Conservation (phyloP, 768 basidiomycete species). For the Strobilomyces dryophilus region DNA sequence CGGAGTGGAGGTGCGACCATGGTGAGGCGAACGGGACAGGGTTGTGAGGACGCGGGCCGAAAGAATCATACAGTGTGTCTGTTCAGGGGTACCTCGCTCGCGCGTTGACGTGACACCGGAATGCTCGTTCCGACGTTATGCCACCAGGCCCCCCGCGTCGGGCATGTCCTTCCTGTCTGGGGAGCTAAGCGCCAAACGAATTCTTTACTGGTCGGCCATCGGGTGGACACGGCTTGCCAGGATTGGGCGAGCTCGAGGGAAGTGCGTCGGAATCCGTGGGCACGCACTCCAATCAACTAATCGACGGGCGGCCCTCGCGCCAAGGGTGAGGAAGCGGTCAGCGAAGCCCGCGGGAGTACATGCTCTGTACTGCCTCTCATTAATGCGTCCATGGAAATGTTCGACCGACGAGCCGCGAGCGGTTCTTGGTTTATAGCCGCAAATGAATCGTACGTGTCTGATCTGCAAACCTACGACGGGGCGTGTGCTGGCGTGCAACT, state of each 20-base stretch:
- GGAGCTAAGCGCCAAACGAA: conserved; percentile 15
- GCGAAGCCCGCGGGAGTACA: conserved; percentile 16
- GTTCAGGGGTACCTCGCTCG: not conserved
- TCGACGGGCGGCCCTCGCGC: conserved; percentile 5
- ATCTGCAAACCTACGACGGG: not conserved
- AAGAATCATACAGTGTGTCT: not conserved
- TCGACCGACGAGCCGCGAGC: not conserved
- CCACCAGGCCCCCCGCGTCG: not conserved
- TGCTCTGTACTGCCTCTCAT: conserved; percentile 5
- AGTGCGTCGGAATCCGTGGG: conserved; percentile 15
- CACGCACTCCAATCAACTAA: conserved; percentile 7
- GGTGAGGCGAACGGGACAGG: conserved; percentile 11
- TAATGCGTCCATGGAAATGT: not conserved
- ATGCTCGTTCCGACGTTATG: conserved; percentile 7
- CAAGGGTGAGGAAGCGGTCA: conserved; percentile 20
- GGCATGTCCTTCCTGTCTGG: conserved; percentile 16
- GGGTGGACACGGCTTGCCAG: conserved; percentile 12
- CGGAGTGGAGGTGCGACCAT: conserved; percentile 4
- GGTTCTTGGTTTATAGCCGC: not conserved
- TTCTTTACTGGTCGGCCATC: conserved; percentile 6
- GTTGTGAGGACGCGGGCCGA: not conserved
- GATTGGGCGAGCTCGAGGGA: conserved; percentile 9
- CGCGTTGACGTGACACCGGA: conserved; percentile 12
- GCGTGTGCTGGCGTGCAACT: not conserved
- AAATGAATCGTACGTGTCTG: not conserved